These are phyloP conservation scores for Quercus aquifolioides DNA, from an alignment of 306 rosid genomes.

Conservation along the genomic window DNA sequence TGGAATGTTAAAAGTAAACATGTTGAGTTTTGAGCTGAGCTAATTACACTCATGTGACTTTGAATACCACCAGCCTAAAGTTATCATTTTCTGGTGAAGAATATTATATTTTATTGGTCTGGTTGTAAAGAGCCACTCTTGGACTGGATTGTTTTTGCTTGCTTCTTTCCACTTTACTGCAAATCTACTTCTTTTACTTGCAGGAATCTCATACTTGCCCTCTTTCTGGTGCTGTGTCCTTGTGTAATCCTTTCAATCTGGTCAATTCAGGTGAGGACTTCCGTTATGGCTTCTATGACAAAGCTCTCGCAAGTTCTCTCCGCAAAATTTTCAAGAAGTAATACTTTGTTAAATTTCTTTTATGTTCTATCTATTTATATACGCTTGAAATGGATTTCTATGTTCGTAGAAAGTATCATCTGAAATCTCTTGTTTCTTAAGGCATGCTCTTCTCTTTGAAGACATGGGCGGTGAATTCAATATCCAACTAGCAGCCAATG, in stretches of 20 bases:
- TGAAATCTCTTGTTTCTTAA: conserved; percentile 21
- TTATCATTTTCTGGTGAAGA: neutral
- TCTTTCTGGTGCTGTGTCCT: conserved; percentile 91
- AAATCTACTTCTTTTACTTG: conserved; percentile 23
- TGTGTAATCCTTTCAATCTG: conserved; percentile 96
- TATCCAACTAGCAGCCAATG: conserved; percentile 63
- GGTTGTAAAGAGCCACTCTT: neutral
- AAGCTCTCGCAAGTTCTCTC: conserved; percentile 67
- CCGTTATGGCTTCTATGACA: conserved; percentile 86
- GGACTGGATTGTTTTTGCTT: conserved; percentile 4
- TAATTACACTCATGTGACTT: neutral
- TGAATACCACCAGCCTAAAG: neutral
- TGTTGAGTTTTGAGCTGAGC: neutral
- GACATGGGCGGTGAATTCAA: conserved; percentile 72
- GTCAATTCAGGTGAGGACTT: conserved; percentile 85
- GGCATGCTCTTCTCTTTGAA: conserved; percentile 81
- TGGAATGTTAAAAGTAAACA: neutral
- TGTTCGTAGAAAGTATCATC: neutral
- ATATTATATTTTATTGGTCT: neutral
- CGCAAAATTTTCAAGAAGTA: conserved; percentile 72
- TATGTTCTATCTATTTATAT: neutral
- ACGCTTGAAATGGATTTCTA: conserved; percentile 11
- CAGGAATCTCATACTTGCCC: conserved; percentile 66
- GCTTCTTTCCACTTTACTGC: neutral
- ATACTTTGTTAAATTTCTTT: conserved; percentile 17